A percentile compares a stretch with the other conserved stretches of the same genome.
These are phyloP conservation scores for Pisolithus sp. DNA, from an alignment of 768 basidiomycete genomes.

Conservation along the genomic window DNA sequence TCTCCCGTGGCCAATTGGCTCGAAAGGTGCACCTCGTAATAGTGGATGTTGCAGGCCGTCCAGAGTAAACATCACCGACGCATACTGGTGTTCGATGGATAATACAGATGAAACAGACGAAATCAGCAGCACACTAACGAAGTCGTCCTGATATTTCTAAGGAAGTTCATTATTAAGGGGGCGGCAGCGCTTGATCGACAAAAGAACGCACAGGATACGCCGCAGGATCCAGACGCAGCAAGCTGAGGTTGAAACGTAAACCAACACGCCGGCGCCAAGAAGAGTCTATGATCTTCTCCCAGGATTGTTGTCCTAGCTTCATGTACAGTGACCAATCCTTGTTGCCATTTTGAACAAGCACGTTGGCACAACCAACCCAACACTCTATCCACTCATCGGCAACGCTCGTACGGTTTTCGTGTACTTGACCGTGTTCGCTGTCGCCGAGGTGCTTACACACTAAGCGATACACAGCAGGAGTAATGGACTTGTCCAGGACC, in stretches of 20 bases:
- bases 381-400: constrained; percentile 59
- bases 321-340: constrained; percentile 60
- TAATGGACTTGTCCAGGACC: constrained; percentile 45
- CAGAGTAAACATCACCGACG: constrained; percentile 50
- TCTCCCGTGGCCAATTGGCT: constrained; percentile 13
- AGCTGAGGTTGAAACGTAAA: constrained; percentile 51
- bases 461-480: constrained; percentile 49
- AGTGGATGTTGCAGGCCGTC: constrained; percentile 51
- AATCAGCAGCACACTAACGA: constrained; percentile 48
- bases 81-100: constrained; percentile 54
- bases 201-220: constrained; percentile 47
- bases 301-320: constrained; percentile 44
- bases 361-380: constrained; percentile 66
- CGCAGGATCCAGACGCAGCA: constrained; percentile 53
- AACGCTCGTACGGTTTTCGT: constrained; percentile 24
- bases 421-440: constrained; percentile 13
- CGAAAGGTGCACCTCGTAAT: constrained; percentile 30
- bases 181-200: background rate
- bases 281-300: constrained; percentile 47
- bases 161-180: constrained; percentile 1
- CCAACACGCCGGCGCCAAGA: constrained; percentile 52
- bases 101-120: constrained; percentile 41
- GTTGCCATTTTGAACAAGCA: constrained; percentile 48
- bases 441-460: constrained; percentile 44
- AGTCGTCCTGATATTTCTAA: constrained; percentile 44